These are phyloP conservation scores for Plantago lanceolata DNA, from an alignment of 305 asterid genomes.

Conservation along the genomic window DNA sequence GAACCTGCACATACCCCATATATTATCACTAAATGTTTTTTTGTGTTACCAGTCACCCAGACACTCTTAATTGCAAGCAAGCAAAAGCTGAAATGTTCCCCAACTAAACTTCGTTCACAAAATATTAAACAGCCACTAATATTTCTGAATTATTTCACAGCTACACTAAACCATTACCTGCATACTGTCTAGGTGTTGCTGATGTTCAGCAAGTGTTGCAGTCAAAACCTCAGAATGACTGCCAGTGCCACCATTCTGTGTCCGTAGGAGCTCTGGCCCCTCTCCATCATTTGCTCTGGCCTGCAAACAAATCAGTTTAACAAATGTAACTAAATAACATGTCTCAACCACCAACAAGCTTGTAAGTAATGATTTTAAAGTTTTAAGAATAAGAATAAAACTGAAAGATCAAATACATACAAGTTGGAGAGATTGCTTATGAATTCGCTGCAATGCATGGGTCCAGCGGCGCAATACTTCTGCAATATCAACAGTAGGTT, in stretches of 20 bases:
- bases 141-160: too few relatives aligned
- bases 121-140: not conserved
- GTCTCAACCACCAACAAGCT: slow-evolving; percentile 10
- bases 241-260: slow-evolving; percentile 53
- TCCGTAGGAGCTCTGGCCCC: slow-evolving; percentile 86
- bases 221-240: slow-evolving; percentile 91
- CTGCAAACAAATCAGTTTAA: slow-evolving; percentile 34
- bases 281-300: slow-evolving; percentile 91
- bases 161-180: slow-evolving; percentile 63
- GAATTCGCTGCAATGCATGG: slow-evolving; percentile 94
- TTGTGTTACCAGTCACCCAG: too few relatives aligned
- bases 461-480: slow-evolving; percentile 97
- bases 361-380: too few relatives aligned
- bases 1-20: slow-evolving; percentile 56
- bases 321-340: slow-evolving; percentile 14
- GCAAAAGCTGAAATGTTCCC: not conserved
- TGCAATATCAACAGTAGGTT: slow-evolving; percentile 91
- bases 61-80: slow-evolving; percentile 13
- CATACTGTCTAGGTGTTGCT: slow-evolving; percentile 91
- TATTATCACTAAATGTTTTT: too few relatives aligned
- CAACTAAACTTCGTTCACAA: slow-evolving; percentile 13
- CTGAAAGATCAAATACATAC: slow-evolving; percentile 33
- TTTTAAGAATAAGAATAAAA: too few relatives aligned
- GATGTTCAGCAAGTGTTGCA: slow-evolving; percentile 80
- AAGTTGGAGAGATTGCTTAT: slow-evolving; percentile 86